A percentile compares a stretch with the other conserved stretches of the same genome.
Conservation (phyloP, 1,139 yeast genomes). For the Saccharomyces hybrid region DNA sequence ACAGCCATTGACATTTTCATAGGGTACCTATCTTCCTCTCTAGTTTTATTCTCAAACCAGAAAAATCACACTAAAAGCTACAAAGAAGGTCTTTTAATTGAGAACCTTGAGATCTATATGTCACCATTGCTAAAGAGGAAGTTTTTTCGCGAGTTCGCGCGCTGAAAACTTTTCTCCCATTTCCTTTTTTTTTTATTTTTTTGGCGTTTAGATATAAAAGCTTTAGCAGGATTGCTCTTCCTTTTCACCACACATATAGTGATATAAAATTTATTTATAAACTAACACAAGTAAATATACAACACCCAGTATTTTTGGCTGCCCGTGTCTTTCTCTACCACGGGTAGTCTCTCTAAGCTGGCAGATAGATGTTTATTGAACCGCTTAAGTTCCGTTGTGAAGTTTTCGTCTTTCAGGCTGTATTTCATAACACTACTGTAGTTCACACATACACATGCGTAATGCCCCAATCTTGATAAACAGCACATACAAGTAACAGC, state of each 20-base stretch:
- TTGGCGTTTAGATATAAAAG: neutral
- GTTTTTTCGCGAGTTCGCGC: neutral
- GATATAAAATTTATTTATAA: neutral
- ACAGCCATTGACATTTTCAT: neutral
- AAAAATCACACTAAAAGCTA: neutral
- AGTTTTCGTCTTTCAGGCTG: conserved; percentile 1
- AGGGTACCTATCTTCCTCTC: neutral
- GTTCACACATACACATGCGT: conserved; percentile 1
- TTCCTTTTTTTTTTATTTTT: neutral
- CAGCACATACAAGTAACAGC: neutral
- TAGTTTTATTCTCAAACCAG: neutral
- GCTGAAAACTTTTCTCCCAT: neutral
- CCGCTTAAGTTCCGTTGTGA: conserved; percentile 5
- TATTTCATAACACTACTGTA: conserved; percentile 5
- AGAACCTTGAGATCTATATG: neutral
- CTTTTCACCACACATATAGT: neutral
- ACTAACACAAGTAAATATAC: neutral
- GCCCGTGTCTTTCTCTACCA: conserved; percentile 3
- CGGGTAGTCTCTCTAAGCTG: conserved; percentile 5
- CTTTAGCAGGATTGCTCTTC: neutral
- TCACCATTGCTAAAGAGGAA: neutral
- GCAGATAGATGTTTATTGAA: conserved; percentile 3
- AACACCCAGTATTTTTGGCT: conserved; percentile 10
- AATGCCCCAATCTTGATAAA: neutral
- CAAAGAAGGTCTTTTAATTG: neutral